A percentile compares a stretch with the other conserved stretches of the same genome.
These are phyloP conservation scores for Termitomyces sp. DNA, from an alignment of 768 basidiomycete genomes.

Conservation along the genomic window DNA sequence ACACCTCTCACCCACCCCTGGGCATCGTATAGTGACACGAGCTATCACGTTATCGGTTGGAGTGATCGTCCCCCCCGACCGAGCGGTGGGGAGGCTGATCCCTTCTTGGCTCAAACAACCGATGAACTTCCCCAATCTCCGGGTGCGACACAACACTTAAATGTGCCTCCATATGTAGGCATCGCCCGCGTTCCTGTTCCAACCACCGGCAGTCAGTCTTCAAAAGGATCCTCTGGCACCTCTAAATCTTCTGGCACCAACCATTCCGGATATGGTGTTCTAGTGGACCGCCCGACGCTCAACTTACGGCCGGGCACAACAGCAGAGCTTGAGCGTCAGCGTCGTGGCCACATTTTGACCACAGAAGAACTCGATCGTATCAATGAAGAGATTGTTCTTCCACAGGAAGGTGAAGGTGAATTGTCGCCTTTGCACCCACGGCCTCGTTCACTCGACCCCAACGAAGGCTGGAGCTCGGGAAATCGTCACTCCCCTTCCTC, in stretches of 20 bases:
- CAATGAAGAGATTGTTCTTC: constrained; percentile 34
- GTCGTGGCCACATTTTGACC: constrained; percentile 33
- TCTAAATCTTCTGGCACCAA: constrained; percentile 38
- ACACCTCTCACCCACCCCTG: background rate
- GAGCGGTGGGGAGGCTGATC: constrained; percentile 69
- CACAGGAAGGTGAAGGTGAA: constrained; percentile 23
- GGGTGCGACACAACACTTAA: constrained; percentile 21
- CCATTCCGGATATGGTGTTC: constrained; percentile 41
- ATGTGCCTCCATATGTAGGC: constrained; percentile 25
- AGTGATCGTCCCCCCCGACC: constrained; percentile 62
- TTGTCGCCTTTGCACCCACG: constrained; percentile 28
- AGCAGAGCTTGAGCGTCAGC: constrained; percentile 31
- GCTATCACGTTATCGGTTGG: constrained; percentile 39
- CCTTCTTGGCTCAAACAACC: constrained; percentile 50
- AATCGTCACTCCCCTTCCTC: constrained; percentile 6
- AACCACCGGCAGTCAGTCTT: constrained; percentile 34
- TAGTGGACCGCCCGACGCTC: constrained; percentile 43
- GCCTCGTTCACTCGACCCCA: constrained; percentile 31
- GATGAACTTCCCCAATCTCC: constrained; percentile 15
- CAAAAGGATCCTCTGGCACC: constrained; percentile 39
- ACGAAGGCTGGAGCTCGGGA: constrained; percentile 6
- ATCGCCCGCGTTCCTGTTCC: constrained; percentile 41
- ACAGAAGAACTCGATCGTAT: constrained; percentile 36
- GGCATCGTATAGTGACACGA: constrained; percentile 16
- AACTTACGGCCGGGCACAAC: constrained; percentile 32